phyloP scores from a whole-genome alignment of 1,284 basidiomycete genomes.

The Malassezia brasiliensis region DNA sequence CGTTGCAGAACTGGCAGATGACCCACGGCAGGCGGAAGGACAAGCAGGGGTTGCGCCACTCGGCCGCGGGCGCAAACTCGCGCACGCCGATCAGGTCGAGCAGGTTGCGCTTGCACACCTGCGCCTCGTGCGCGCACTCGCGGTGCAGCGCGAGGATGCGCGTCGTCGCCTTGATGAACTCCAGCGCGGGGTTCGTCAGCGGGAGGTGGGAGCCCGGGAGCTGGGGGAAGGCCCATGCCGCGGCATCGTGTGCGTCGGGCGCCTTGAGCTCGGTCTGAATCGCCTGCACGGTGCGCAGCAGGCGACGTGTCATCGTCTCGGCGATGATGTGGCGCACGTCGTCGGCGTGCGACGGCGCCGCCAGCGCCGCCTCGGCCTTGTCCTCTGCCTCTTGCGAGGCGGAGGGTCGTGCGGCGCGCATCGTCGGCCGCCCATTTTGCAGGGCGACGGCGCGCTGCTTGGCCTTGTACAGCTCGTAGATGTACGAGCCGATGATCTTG shows the following conservation, averaged over 20 bases:
- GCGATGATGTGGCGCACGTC: constrained; percentile 55
- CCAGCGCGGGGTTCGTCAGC: constrained; percentile 65
- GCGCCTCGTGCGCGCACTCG: constrained; percentile 73
- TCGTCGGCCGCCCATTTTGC: constrained; percentile 58
- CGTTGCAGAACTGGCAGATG: constrained; percentile 81
- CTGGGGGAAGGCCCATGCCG: constrained; percentile 60
- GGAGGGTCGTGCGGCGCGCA: constrained; percentile 47
- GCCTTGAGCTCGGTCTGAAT: constrained; percentile 51
- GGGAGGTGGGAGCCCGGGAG: constrained; percentile 76
- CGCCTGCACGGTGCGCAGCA: constrained; percentile 63
- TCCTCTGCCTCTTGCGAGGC: not conserved
- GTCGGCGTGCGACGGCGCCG: constrained; percentile 52
- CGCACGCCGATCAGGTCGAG: constrained; percentile 78
- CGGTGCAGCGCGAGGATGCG: constrained; percentile 63
- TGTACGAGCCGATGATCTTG: constrained; percentile 67
- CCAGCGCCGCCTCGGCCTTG: not conserved
- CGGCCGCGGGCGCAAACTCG: constrained; percentile 57
- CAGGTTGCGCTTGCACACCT: constrained; percentile 75
- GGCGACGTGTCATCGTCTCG: constrained; percentile 68
- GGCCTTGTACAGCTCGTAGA: constrained; percentile 70
- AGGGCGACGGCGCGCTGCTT: constrained; percentile 56
- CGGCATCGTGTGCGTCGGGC: constrained; percentile 51
- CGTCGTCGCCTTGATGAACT: constrained; percentile 80
- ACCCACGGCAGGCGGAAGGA: constrained; percentile 76
- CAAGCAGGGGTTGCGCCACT: constrained; percentile 77